Base-by-base conservation (phyloP, 345 rosid species). In the Salix purpurea region DNA sequence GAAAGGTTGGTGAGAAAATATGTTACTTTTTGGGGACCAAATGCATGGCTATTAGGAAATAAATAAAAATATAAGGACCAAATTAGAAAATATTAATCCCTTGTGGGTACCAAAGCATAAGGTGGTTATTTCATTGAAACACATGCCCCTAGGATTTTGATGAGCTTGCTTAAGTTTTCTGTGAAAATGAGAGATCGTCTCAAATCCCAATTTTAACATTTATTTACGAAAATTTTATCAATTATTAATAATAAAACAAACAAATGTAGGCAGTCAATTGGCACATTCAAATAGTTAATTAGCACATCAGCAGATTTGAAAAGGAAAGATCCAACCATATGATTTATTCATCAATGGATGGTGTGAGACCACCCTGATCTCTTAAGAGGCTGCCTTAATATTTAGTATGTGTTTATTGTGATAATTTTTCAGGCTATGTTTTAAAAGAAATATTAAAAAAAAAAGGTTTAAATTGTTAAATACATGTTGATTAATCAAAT, bases 371-470 rank as follows among this genome's bases (percentile, higher is more conserved):
- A 56, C 11, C 14, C 26, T 56, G 11, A n/a, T 26, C 28, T 1
- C 1, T 21, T 56, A 10, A 56, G 62, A 56, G 62, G 62, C 13
- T n/a, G 52, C 52, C 52, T 42, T 11, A 42, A 42, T 42, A 42
- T 11, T 2, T 42, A 10, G 12, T 42, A 3, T 42, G 13, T 42
- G 14, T 2, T 42, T 10, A 3, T 40, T 40, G 46, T 11, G 0
- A 3, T 40, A 10, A 0, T 42, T 42, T 10, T 0, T 2, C 0
- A 0, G 4, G 13, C 3, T 40, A 0, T 10, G 4, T 0, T 11
- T 42, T 42, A 6, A 0, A 2, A 42, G 13, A 40, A 10, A 42
- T 0, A 42, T 42, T 11, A 11, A 40, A 5, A 36, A 32, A 32
- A 34, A 4, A 34, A 6, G 36, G 4, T 34, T 3, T 34, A 4